A percentile compares a stretch with the other conserved stretches of the same genome.
These are phyloP conservation scores for Perkinsus chesapeaki DNA, from an alignment of 169 alveolate species.

Conservation along the genomic window DNA sequence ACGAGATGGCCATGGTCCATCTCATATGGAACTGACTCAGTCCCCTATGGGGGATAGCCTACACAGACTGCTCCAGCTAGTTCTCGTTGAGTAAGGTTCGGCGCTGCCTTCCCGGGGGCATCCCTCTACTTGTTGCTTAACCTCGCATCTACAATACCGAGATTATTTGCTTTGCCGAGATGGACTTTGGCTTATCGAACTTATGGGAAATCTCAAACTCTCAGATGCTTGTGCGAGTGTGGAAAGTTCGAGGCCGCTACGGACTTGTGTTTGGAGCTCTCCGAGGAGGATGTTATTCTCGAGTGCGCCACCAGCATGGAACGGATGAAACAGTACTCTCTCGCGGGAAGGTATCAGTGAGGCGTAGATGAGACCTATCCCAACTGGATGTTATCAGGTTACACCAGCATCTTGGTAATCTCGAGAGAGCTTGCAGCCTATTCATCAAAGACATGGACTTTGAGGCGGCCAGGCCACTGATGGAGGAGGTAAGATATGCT, in stretches of 20 bases:
- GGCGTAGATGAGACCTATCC: not conserved
- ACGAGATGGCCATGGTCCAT: too few species aligned
- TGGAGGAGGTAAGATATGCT: not conserved
- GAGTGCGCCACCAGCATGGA: not conserved
- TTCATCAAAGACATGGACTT: slow-evolving; percentile 21
- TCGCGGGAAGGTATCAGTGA: not conserved
- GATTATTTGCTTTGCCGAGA: too few species aligned
- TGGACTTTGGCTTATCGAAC: too few species aligned
- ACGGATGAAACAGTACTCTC: not conserved
- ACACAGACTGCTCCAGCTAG: too few species aligned
- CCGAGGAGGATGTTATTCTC: not conserved
- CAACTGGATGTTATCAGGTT: not conserved
- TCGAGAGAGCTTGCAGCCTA: not conserved
- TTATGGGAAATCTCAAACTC: too few species aligned
- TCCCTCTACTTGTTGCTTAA: too few species aligned
- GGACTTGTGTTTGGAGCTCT: not conserved
- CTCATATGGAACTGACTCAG: too few species aligned
- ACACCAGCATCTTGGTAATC: not conserved
- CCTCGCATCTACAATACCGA: too few species aligned
- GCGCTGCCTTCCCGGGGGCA: too few species aligned
- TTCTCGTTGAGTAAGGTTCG: too few species aligned
- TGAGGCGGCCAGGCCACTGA: slow-evolving; percentile 23
- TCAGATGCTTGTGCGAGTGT: not conserved
- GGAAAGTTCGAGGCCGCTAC: not conserved
- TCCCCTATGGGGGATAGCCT: too few species aligned